These are phyloP conservation scores for Eragrostis nindensis DNA, from an alignment of 176 grass and related monocot species.

Conservation along the genomic window DNA sequence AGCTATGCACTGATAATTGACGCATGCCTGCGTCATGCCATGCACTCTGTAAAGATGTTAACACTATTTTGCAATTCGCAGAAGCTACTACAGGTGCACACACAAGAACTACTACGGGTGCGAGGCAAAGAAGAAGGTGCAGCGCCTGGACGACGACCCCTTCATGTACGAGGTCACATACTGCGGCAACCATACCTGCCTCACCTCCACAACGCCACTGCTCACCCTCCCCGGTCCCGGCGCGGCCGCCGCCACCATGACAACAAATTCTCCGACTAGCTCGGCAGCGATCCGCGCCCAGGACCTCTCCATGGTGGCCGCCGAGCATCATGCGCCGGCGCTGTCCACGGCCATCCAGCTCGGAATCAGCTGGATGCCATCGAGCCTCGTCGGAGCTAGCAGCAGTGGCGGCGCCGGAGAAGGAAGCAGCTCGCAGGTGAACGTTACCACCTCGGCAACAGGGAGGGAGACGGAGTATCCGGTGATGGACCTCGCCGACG, in stretches of 20 bases:
- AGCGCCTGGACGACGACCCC: constrained; percentile 76
- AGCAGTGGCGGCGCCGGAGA: background rate
- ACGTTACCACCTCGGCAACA: background rate
- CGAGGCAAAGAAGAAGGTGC: constrained; percentile 87
- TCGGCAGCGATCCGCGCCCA: background rate
- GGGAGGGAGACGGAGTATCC: constrained; percentile 46
- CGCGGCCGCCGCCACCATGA: background rate
- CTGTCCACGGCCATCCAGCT: constrained; percentile 68
- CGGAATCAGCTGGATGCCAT: constrained; percentile 49
- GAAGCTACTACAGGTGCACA: constrained; percentile 92
- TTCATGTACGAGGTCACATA: constrained; percentile 79
- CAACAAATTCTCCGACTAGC: background rate
- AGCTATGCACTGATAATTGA: too few species aligned
- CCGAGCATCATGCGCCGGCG: constrained; percentile 20
- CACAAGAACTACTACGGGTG: constrained; percentile 94
- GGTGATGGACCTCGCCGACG: constrained; percentile 63
- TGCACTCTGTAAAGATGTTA: too few species aligned
- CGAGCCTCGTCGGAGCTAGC: constrained; percentile 13
- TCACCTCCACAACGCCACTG: constrained; percentile 72
- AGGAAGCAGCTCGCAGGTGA: constrained; percentile 1
- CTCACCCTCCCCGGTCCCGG: constrained; percentile 42
- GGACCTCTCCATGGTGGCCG: constrained; percentile 22
- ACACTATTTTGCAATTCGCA: constrained; percentile 38
- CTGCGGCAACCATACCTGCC: constrained; percentile 76
- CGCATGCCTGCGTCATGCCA: too few species aligned